Evolutionary conservation across 2,329 filamentous ascomycete genomes (phyloP).

Genomic region (Diaporthe australafricana): DNA sequence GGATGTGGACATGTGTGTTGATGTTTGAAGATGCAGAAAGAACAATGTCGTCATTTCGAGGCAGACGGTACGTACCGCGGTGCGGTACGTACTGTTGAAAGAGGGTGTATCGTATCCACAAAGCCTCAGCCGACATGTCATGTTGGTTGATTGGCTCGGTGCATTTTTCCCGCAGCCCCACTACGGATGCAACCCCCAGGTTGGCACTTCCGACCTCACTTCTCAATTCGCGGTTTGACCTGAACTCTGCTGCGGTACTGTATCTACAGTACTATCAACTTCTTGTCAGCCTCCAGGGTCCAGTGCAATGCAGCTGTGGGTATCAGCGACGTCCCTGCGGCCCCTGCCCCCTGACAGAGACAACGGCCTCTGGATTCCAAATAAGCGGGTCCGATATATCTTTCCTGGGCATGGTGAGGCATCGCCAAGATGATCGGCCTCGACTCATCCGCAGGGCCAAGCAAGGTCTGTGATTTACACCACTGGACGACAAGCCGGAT

Average conservation of each 20-base stretch:
- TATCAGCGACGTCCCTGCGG: no score
- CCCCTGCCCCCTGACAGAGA: not conserved
- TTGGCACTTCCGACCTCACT: not conserved
- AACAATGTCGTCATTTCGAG: not conserved
- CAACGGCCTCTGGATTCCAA: not conserved
- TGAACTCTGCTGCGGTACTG: no score
- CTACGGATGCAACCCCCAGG: slow-evolving; percentile 5
- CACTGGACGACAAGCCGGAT: slow-evolving; percentile 16
- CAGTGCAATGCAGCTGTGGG: not conserved
- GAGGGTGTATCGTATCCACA: no score
- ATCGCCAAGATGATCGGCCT: slow-evolving; percentile 28
- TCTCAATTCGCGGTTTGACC: not conserved
- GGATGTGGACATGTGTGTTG: not conserved
- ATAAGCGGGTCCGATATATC: slow-evolving; percentile 11
- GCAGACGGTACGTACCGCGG: not conserved
- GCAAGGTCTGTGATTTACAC: slow-evolving; percentile 21
- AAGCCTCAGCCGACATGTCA: not conserved
- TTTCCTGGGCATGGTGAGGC: slow-evolving; percentile 7
- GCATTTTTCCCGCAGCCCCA: not conserved
- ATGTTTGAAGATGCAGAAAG: not conserved
- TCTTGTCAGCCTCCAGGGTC: not conserved
- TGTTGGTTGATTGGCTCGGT: not conserved
- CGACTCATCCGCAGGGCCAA: slow-evolving; percentile 22
- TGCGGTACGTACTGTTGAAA: not conserved
- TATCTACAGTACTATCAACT: not conserved